Base-by-base conservation (phyloP, 2,329 filamentous ascomycete genomes). In the Penicillium sp. region DNA sequence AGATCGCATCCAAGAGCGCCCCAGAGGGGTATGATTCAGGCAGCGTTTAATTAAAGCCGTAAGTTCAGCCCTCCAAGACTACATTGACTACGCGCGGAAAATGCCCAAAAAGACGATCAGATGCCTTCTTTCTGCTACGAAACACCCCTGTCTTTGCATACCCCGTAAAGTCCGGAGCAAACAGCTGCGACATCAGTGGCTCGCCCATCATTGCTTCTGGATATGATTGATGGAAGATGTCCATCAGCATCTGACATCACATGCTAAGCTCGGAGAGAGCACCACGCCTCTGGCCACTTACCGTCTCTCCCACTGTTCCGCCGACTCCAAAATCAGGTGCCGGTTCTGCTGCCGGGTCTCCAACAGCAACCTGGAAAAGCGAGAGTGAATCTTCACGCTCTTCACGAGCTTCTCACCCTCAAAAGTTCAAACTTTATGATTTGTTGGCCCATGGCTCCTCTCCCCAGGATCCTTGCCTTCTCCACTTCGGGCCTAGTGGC, bases 211-310 rank as follows among this genome's bases (percentile, higher is more conserved):
- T 30, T 41, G 50, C 21, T 31, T 35, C 19, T 56, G 30, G 46
- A 47, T 57, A 30, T 57, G 55, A 50, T 56, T 56, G 54, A 48
- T 56, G 53, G 53, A 55, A 35, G 30, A n/a, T 13, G 45, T 29
- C 21, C 30, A 50, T 29, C 55, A 21, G 56, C 56, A 58, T 58
- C 56, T 58, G 47, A 58, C 56, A 58, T 58, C 56, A 58, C 56
- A 58, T 58, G 56, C 47, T 45, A 45, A 58, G 26, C 55, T 57
- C 46, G 56, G 56, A 46, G 35, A 58, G 35, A 56, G 44, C 54
- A 48, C 21, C 29, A n/a, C 7, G 23, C 30, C 17, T 26, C 11
- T 26, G 9, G 19, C 38, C 17, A 29, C 13, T 56, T 15, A 44
- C 38, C 21, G 30, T 17, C 17, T 15, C 26, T 48, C 46, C 46